Base-by-base conservation (phyloP, 805 yeast genomes). In the Ogataea dorogensis region DNA sequence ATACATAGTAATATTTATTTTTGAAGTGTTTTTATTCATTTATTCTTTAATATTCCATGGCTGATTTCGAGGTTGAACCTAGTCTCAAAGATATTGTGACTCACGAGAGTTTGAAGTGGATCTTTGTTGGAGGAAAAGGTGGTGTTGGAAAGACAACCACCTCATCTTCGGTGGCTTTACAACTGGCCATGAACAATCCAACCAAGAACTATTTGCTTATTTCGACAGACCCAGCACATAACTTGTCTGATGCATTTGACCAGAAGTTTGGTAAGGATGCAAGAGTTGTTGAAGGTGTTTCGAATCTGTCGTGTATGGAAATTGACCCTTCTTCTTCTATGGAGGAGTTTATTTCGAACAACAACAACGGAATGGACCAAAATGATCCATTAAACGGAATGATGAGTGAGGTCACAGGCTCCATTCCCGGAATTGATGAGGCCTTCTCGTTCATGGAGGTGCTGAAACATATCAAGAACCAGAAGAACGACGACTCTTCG, bases 111-210 rank as follows among this genome's bases (percentile, higher is more conserved):
- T 75, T 93, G 56, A 86, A 85, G 57, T 93, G 99, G 99, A 82
- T 93, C 46, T 93, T 93, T 56, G 98, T 91, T 28, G 99, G 99
- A 49, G 99, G 99, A 51, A 93, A 93, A 70, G 99, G 99, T 62
- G 99, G 99, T 65, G 99, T 93, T 18, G 99, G 99, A 54, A 93
- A 93, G 62, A 93, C 99, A 46, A 93, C 98, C 17, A 86, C 97
- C 3, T 91, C 98, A 1, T 89, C 96, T 30, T 88, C 97, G 16
- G 74, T 93, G 50, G 95, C 99, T 15, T 82, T 89, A 45, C 98
- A 93, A 65, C 75, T 93, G 60, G 97, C 98, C 12, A 64, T 84
- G 43, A 70, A 74, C 39, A 82, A 94, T 57, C 94, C 95, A 22
- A 47, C 61, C 12, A 89, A 87, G 48, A 81, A 84, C 51, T 94